phyloP scores from a whole-genome alignment of 73 alveolate species.

The Paramecium octaurelia region DNA sequence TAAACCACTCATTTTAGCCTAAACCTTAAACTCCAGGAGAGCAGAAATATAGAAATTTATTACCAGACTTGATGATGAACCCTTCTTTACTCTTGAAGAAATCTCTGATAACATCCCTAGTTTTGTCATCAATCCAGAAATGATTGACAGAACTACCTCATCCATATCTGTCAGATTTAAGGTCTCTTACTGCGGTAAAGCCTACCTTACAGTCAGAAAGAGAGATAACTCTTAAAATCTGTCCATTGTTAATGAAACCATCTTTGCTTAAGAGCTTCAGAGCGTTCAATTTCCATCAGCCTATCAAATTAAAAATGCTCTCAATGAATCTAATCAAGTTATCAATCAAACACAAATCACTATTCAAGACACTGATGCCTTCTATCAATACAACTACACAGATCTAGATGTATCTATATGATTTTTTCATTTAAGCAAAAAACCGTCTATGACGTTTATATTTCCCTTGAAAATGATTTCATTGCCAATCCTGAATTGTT shows the following conservation, averaged over 20 bases:
- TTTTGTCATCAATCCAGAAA: conserved; percentile 22
- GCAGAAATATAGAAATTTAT: conserved; percentile 13
- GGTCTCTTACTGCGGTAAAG: conserved; percentile 16
- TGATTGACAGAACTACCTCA: conserved; percentile 26
- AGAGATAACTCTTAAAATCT: not conserved
- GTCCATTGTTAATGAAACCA: conserved; percentile 28
- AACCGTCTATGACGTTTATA: conserved; percentile 33
- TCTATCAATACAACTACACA: not conserved
- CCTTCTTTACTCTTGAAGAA: conserved; percentile 28
- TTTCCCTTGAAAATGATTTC: conserved; percentile 15
- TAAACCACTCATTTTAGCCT: not conserved
- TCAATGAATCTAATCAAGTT: conserved; percentile 32
- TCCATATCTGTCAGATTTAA: conserved; percentile 24
- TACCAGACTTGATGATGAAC: conserved; percentile 34
- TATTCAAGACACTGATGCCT: not conserved
- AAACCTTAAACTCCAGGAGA: conserved; percentile 16
- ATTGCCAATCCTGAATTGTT: not conserved
- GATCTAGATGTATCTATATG: not conserved
- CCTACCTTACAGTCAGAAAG: not conserved
- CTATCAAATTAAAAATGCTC: not conserved
- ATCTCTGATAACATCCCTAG: conserved; percentile 19
- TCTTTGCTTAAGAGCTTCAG: not conserved
- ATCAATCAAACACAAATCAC: not conserved
- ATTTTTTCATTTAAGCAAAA: not conserved
- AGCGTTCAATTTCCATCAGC: conserved; percentile 23